Evolutionary conservation across 345 rosid genomes (phyloP).

Genomic region (Citrus hindsii): DNA sequence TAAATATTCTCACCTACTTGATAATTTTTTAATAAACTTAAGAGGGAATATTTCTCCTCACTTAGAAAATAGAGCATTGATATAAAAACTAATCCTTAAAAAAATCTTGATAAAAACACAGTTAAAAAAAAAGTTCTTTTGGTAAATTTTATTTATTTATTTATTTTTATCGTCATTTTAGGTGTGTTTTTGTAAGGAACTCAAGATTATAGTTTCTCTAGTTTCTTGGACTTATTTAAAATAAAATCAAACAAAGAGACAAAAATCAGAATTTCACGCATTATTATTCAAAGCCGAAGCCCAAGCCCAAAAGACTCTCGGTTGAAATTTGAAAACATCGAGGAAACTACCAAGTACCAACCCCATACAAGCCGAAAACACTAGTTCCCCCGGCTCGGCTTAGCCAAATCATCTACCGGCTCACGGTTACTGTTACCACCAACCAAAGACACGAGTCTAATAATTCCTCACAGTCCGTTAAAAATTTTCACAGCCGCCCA

Average conservation of each 20-base stretch:
- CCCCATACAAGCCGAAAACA: not conserved
- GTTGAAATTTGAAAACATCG: not conserved
- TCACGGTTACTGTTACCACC: not conserved
- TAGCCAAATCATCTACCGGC: not conserved
- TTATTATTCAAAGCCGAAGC: not conserved
- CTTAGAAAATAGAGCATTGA: too few relatives aligned
- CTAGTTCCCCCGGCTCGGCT: not conserved
- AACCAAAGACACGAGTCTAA: not conserved
- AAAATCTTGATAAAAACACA: too few relatives aligned
- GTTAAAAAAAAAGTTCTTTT: too few relatives aligned
- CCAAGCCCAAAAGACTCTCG: not conserved
- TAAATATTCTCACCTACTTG: too few relatives aligned
- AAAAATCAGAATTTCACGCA: not conserved
- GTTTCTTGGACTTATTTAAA: not conserved
- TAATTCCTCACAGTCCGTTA: not conserved
- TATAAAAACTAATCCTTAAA: too few relatives aligned
- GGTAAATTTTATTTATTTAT: too few relatives aligned
- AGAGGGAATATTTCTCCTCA: too few relatives aligned
- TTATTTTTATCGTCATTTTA: too few relatives aligned
- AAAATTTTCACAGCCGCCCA: conserved; percentile 6
- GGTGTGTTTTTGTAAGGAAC: too few relatives aligned
- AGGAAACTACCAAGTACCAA: too few relatives aligned
- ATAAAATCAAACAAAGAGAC: not conserved
- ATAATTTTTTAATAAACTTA: too few relatives aligned
- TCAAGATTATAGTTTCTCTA: not conserved